Percentiles rank a stretch among this genome's conserved stretches.
Evolutionary conservation across 2,329 filamentous ascomycete genomes (phyloP).

Genomic region (Nemania abortiva): DNA sequence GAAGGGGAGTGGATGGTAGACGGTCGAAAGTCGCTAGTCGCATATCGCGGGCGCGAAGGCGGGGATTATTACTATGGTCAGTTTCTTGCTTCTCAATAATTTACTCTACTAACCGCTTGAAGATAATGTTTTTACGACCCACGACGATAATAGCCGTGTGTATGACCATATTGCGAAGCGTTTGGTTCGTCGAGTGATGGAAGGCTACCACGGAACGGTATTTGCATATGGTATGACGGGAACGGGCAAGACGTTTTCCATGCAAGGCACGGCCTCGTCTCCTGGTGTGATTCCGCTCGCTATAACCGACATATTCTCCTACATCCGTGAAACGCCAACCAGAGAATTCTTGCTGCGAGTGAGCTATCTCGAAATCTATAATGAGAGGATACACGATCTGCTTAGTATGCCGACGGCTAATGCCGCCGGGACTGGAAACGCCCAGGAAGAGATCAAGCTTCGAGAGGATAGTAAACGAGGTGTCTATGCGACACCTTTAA

Average conservation of each 20-base stretch:
- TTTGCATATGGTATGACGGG: conserved; percentile 99
- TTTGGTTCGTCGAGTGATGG: conserved; percentile 95
- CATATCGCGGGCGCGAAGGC: conserved; percentile 87
- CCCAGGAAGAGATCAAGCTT: conserved; percentile 94
- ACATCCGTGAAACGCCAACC: conserved; percentile 95
- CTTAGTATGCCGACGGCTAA: conserved; percentile 77
- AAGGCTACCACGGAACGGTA: conserved; percentile 97
- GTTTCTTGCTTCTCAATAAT: conserved; percentile 47
- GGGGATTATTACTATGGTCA: conserved; percentile 93
- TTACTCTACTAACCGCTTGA: conserved; percentile 25
- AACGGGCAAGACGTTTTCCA: conserved; percentile 98
- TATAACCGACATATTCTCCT: conserved; percentile 99
- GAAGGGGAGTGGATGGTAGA: conserved; percentile 95
- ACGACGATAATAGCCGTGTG: conserved; percentile 93
- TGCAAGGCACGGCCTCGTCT: conserved; percentile 96
- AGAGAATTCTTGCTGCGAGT: conserved; percentile 94
- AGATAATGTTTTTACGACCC: conserved; percentile 97
- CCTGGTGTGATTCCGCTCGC: conserved; percentile 97
- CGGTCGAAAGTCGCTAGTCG: conserved; percentile 81
- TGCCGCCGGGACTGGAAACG: conserved; percentile 64
- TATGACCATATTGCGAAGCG: conserved; percentile 96
- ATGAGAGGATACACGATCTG: conserved; percentile 95
- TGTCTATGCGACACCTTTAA: conserved; percentile 94
- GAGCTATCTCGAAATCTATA: conserved; percentile 99
- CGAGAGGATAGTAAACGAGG: conserved; percentile 96